Conservation (phyloP, 2,329 filamentous ascomycete genomes). For the Pseudocercospora pini-densiflorae region DNA sequence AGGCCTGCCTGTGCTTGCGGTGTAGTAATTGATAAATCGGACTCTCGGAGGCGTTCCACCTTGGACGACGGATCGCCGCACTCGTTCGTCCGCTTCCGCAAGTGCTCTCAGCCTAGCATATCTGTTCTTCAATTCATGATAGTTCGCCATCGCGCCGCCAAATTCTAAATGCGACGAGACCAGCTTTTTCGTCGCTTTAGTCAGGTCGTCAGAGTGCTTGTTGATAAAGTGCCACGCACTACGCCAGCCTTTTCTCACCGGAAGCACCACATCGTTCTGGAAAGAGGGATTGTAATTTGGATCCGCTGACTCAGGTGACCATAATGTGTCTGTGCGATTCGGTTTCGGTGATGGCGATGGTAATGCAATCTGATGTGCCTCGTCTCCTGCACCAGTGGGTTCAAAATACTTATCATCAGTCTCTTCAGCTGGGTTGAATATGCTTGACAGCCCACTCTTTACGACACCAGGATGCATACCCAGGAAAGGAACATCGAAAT, state of each 20-base stretch:
- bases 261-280: slow-evolving; percentile 72
- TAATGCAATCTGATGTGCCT: background rate
- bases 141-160: slow-evolving; percentile 79
- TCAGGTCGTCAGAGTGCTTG: slow-evolving; percentile 77
- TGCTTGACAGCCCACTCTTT: slow-evolving; percentile 76
- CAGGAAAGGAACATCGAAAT: slow-evolving; percentile 84
- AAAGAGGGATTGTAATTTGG: slow-evolving; percentile 78
- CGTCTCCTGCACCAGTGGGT: background rate
- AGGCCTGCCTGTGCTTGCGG: slow-evolving; percentile 74
- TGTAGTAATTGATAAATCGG: slow-evolving; percentile 89
- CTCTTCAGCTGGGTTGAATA: slow-evolving; percentile 64
- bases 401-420: slow-evolving; percentile 28
- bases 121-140: slow-evolving; percentile 67
- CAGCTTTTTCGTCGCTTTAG: slow-evolving; percentile 72
- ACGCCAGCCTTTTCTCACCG: slow-evolving; percentile 71
- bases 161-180: slow-evolving; percentile 83
- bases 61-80: slow-evolving; percentile 41
- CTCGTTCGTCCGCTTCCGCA: slow-evolving; percentile 68
- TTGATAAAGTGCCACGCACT: slow-evolving; percentile 74
- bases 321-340: slow-evolving; percentile 33
- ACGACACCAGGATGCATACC: slow-evolving; percentile 89
- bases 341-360: slow-evolving; percentile 9
- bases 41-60: slow-evolving; percentile 56
- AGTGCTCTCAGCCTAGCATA: slow-evolving; percentile 72
- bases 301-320: slow-evolving; percentile 40